Conservation (phyloP, 306 rosid genomes). For the Quercus engelmannii region DNA sequence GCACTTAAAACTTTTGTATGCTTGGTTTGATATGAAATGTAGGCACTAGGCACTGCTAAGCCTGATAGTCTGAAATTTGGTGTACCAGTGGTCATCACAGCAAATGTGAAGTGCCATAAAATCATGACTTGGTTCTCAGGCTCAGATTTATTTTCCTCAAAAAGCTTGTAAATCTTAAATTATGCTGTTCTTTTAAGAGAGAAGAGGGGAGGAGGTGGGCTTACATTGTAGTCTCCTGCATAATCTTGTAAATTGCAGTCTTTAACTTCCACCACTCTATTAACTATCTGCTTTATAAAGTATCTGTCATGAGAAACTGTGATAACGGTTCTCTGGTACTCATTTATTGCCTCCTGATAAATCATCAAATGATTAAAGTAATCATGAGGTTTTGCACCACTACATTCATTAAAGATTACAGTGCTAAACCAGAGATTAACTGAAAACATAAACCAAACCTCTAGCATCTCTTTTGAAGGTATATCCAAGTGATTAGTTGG, state of each 20-base stretch:
- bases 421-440: conserved; percentile 7
- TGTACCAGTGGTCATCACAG: background rate
- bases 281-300: conserved; percentile 91
- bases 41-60: no score
- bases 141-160: background rate
- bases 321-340: conserved; percentile 83
- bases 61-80: background rate
- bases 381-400: background rate
- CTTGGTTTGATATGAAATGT: background rate
- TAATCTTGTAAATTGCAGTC: conserved; percentile 76
- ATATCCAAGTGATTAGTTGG: conserved; percentile 99
- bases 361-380: conserved; percentile 19
- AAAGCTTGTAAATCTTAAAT: background rate
- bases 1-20: background rate
- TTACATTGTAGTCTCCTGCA: conserved; percentile 89
- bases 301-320: conserved; percentile 95
- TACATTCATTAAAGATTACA: background rate
- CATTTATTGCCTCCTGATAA: conserved; percentile 80
- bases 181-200: background rate
- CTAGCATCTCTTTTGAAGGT: conserved; percentile 99
- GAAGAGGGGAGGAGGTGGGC: conserved; percentile 16
- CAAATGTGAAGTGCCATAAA: background rate
- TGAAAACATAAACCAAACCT: conserved; percentile 44
- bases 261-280: conserved; percentile 85
- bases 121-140: background rate